These are phyloP conservation scores for Coriolopsis trogii DNA, from an alignment of 1,284 basidiomycete species.

Conservation along the genomic window DNA sequence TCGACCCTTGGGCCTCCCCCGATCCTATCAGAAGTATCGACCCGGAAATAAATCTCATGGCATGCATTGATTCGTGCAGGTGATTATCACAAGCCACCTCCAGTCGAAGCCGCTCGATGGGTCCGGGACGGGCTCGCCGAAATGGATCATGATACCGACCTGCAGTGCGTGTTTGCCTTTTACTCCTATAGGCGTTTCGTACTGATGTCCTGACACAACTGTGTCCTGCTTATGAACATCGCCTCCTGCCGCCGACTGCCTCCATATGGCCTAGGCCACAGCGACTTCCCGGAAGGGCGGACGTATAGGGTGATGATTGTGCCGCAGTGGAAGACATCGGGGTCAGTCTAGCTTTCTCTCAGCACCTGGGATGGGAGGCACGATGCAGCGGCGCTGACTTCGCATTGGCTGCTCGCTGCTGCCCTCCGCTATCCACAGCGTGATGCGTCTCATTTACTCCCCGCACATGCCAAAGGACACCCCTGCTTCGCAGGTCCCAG, in stretches of 20 bases:
- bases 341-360: conserved; percentile 33
- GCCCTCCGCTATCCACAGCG: conserved; percentile 32
- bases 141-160: conserved; percentile 63
- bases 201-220: conserved; percentile 20
- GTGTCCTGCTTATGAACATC: conserved; percentile 2
- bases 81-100: conserved; percentile 68
- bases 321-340: conserved; percentile 38
- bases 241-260: not conserved
- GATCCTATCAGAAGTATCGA: conserved; percentile 23
- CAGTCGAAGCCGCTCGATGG: conserved; percentile 69
- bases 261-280: conserved; percentile 24
- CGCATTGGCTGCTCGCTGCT: conserved; percentile 8
- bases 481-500: conserved; percentile 20
- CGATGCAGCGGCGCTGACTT: conserved; percentile 17
- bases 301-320: conserved; percentile 41
- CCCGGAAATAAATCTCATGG: conserved; percentile 16
- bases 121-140: conserved; percentile 56
- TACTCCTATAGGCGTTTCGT: too few relatives aligned
- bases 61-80: conserved; percentile 49
- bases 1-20: too few relatives aligned
- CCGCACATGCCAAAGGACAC: conserved; percentile 29
- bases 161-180: too few relatives aligned
- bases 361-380: too few relatives aligned
- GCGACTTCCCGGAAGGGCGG: conserved; percentile 36
- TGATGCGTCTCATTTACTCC: conserved; percentile 37